Evolutionary conservation across 805 yeast species (phyloP).

Genomic region (Spathaspora gorwiae): DNA sequence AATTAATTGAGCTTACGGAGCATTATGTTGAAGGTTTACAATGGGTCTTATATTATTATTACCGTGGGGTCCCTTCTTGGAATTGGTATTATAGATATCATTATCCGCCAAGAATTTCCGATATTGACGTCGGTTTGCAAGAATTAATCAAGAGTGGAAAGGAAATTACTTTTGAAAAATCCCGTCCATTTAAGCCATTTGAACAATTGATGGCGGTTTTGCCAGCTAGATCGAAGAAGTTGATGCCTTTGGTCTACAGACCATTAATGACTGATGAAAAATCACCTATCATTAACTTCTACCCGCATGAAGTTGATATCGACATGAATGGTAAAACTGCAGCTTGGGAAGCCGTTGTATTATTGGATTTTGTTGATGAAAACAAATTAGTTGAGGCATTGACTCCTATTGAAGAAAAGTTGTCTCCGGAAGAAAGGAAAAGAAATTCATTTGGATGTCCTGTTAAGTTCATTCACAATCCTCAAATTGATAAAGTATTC

Average conservation of each 20-base stretch:
- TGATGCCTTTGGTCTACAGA: conserved; percentile 76
- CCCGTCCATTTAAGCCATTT: conserved; percentile 84
- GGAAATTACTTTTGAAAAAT: conserved; percentile 50
- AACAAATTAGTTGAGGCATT: conserved; percentile 67
- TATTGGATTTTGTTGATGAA: conserved; percentile 88
- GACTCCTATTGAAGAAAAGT: conserved; percentile 55
- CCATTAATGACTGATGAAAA: conserved; percentile 77
- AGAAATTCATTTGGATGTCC: conserved; percentile 77
- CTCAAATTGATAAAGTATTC: conserved; percentile 64
- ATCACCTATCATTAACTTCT: conserved; percentile 86
- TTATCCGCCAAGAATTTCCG: conserved; percentile 93
- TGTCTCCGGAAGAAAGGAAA: conserved; percentile 63
- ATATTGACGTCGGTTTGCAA: conserved; percentile 68
- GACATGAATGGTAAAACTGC: conserved; percentile 95
- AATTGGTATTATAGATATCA: conserved; percentile 89
- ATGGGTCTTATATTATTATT: conserved; percentile 93
- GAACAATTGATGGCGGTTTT: conserved; percentile 96
- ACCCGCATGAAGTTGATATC: conserved; percentile 80
- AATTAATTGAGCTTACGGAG: conserved; percentile 59
- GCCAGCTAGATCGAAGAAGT: conserved; percentile 81
- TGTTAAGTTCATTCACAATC: conserved; percentile 65
- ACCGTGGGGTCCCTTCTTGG: conserved; percentile 91
- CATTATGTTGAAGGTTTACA: conserved; percentile 92
- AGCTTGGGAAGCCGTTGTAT: conserved; percentile 96
- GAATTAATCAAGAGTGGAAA: conserved; percentile 34